Conservation (phyloP, 164 flowering plant genomes). For the Paratinospora sagittata region DNA sequence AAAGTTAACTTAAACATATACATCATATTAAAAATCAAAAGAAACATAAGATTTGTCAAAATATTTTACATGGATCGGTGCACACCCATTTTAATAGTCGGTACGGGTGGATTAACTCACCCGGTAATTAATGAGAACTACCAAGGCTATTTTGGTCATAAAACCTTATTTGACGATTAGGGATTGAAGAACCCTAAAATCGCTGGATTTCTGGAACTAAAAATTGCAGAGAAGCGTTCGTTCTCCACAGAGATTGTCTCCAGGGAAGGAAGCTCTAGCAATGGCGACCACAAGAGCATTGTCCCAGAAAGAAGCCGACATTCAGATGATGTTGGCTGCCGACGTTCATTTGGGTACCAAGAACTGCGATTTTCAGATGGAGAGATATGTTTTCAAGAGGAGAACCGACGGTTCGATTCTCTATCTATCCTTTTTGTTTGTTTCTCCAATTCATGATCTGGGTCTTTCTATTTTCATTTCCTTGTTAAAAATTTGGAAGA, state of each 20-base stretch:
- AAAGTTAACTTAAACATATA: too few relatives aligned
- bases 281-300: constrained; percentile 17
- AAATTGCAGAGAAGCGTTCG: too few relatives aligned
- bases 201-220: not conserved
- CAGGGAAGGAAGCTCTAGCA: not conserved
- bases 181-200: not conserved
- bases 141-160: too few relatives aligned
- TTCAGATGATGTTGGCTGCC: constrained; percentile 68
- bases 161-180: too few relatives aligned
- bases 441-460: not conserved
- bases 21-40: too few relatives aligned
- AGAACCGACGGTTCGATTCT: constrained; percentile 44
- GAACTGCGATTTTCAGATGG: constrained; percentile 77
- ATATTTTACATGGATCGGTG: too few relatives aligned
- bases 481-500: not conserved
- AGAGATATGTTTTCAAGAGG: constrained; percentile 66
- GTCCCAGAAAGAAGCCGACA: constrained; percentile 53
- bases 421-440: not conserved
- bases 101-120: too few relatives aligned
- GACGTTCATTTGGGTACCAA: constrained; percentile 69
- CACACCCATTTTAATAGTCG: too few relatives aligned
- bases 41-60: too few relatives aligned
- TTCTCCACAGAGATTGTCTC: not conserved
- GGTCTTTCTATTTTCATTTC: not conserved
- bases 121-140: too few relatives aligned